Evolutionary conservation across 2,329 filamentous ascomycete species (phyloP).

Genomic region (Phialophora verrucosa): DNA sequence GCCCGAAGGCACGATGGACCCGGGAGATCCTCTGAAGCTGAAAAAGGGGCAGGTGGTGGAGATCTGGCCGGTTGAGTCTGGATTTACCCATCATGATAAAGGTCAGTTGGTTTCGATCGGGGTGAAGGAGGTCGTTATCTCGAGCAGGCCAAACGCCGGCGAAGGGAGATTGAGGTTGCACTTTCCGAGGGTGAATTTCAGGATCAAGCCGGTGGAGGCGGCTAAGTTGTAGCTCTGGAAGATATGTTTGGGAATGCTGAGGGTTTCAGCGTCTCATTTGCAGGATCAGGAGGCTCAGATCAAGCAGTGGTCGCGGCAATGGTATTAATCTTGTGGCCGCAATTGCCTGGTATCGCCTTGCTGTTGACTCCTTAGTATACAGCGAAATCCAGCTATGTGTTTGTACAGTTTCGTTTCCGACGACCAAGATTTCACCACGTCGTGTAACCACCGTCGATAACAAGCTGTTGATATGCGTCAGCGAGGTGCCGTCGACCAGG

Average conservation of each 20-base stretch:
- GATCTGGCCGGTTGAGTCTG: slow-evolving; percentile 67
- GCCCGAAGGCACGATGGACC: slow-evolving; percentile 52
- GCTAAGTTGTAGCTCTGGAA: slow-evolving; percentile 13
- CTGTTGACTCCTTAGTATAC: neutral
- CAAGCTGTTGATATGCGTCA: slow-evolving; percentile 47
- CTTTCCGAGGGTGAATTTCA: slow-evolving; percentile 58
- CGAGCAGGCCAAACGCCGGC: slow-evolving; percentile 52
- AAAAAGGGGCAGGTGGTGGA: slow-evolving; percentile 60
- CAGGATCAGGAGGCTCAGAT: neutral
- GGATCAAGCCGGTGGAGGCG: slow-evolving; percentile 28
- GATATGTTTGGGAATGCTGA: neutral
- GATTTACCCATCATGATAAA: slow-evolving; percentile 62
- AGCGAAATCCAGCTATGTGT: neutral
- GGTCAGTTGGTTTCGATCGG: slow-evolving; percentile 62
- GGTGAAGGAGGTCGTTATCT: slow-evolving; percentile 62
- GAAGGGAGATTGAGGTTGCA: slow-evolving; percentile 60
- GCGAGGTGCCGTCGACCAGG: neutral
- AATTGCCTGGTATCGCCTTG: neutral
- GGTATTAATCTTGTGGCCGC: neutral
- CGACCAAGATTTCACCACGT: slow-evolving; percentile 29
- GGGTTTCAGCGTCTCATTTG: neutral
- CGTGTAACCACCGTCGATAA: slow-evolving; percentile 44
- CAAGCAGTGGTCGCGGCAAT: neutral
- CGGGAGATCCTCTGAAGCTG: slow-evolving; percentile 59
- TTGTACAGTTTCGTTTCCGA: neutral